phyloP scores from a whole-genome alignment of 108 stramenopile species.

The Hondaea fermentalgiana region DNA sequence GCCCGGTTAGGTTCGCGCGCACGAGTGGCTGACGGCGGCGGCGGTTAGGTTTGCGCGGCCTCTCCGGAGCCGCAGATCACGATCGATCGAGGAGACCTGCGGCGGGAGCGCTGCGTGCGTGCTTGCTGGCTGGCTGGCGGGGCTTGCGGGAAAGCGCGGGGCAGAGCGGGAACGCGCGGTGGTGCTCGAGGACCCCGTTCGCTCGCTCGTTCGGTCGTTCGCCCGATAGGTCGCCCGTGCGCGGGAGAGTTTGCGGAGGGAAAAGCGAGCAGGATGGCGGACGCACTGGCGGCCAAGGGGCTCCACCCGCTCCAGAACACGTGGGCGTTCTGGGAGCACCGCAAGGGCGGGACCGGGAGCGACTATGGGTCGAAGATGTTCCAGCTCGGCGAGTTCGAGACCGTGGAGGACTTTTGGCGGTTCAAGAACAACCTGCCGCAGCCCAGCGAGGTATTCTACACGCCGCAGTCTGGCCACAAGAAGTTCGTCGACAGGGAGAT shows the following conservation, averaged over 20 bases:
- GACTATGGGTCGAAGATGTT: background rate
- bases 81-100: too few species aligned
- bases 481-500: background rate
- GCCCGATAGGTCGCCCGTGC: background rate
- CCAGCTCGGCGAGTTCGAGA: slow-evolving; percentile 62
- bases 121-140: too few species aligned
- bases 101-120: too few species aligned
- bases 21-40: too few species aligned
- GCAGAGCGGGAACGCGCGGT: too few species aligned
- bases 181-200: background rate
- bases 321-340: slow-evolving; percentile 20
- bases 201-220: background rate
- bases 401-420: slow-evolving; percentile 77
- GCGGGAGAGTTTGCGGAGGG: background rate
- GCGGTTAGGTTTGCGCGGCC: too few species aligned
- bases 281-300: background rate
- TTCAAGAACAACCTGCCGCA: slow-evolving; percentile 63
- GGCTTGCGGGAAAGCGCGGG: too few species aligned
- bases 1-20: too few species aligned
- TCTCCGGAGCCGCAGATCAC: too few species aligned
- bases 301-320: slow-evolving; percentile 1
- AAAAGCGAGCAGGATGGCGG: background rate
- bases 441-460: slow-evolving; percentile 33
- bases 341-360: background rate
- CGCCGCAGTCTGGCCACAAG: background rate